A percentile compares a stretch with the other conserved stretches of the same genome.
These are phyloP conservation scores for Aspergillus kassunensis DNA, from an alignment of 495 filamentous ascomycete species.

Conservation along the genomic window DNA sequence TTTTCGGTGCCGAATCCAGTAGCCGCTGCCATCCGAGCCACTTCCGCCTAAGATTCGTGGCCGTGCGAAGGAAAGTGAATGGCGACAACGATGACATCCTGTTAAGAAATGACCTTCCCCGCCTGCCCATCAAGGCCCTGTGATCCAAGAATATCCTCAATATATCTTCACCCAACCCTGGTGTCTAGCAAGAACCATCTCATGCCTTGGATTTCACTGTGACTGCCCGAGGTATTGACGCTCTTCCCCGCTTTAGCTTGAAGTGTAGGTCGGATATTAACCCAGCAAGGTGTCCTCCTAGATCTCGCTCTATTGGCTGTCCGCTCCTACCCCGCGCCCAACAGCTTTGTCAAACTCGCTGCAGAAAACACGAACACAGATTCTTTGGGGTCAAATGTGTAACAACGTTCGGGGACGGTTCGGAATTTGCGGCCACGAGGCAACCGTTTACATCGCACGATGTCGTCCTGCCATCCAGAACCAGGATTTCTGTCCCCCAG, in stretches of 20 bases:
- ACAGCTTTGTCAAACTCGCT: neutral
- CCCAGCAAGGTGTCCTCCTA: neutral
- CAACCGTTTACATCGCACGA: constrained; percentile 21
- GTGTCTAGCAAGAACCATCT: neutral
- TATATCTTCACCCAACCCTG: neutral
- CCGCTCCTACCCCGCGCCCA: neutral
- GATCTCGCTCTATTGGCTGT: neutral
- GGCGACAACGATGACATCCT: neutral
- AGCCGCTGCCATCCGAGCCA: neutral
- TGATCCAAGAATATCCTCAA: neutral
- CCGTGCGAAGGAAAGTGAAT: neutral
- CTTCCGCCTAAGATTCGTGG: neutral
- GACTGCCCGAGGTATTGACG: neutral
- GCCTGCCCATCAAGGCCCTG: constrained; percentile 2
- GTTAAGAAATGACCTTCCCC: neutral
- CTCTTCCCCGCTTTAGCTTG: neutral
- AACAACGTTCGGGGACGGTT: constrained; percentile 21
- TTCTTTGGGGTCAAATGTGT: constrained; percentile 13
- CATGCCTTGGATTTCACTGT: neutral
- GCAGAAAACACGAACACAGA: neutral
- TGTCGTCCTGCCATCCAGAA: constrained; percentile 20
- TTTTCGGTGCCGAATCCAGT: neutral
- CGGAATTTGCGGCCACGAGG: constrained; percentile 19
- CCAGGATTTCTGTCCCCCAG: constrained; percentile 16
- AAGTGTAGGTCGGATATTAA: neutral